phyloP scores from a whole-genome alignment of 805 yeast species.

The Tetrapisispora nanseiensis region DNA sequence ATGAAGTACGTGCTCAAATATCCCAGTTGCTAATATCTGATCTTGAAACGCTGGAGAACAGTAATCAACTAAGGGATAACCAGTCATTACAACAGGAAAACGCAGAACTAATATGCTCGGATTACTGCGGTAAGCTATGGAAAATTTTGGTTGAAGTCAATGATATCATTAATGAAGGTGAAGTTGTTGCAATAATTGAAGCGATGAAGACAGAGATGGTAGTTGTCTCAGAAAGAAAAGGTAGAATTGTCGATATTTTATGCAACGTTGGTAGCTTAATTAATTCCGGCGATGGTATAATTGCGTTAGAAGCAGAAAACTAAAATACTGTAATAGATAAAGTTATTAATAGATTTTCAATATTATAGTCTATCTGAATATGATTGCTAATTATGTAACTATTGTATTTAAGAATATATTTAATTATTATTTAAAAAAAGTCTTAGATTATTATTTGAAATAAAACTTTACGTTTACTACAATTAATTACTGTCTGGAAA shows the following conservation, averaged over 20 bases:
- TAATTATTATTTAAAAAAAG: background rate
- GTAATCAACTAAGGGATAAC: too few species aligned
- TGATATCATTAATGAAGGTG: conserved; percentile 61
- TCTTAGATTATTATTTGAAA: background rate
- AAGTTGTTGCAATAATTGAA: conserved; percentile 80
- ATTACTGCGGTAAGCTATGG: conserved; percentile 97
- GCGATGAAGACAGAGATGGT: conserved; percentile 99
- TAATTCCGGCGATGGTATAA: conserved; percentile 93
- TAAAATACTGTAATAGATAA: background rate
- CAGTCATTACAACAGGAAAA: conserved; percentile 65
- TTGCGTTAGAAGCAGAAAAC: conserved; percentile 34
- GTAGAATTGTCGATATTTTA: conserved; percentile 61
- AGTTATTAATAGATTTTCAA: background rate
- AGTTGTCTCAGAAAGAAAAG: conserved; percentile 59
- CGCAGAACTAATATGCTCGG: conserved; percentile 87
- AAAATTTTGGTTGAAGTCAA: conserved; percentile 77
- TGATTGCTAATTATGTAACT: too few species aligned
- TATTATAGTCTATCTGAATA: too few species aligned
- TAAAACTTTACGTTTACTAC: background rate
- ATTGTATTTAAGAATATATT: background rate
- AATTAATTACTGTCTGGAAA: background rate
- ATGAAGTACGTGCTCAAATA: conserved; percentile 79
- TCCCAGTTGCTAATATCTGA: conserved; percentile 72
- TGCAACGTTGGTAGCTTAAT: conserved; percentile 93
- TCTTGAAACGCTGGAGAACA: too few species aligned